Base-by-base conservation (phyloP, 495 filamentous ascomycete species). In the Trichoderma virens region DNA sequence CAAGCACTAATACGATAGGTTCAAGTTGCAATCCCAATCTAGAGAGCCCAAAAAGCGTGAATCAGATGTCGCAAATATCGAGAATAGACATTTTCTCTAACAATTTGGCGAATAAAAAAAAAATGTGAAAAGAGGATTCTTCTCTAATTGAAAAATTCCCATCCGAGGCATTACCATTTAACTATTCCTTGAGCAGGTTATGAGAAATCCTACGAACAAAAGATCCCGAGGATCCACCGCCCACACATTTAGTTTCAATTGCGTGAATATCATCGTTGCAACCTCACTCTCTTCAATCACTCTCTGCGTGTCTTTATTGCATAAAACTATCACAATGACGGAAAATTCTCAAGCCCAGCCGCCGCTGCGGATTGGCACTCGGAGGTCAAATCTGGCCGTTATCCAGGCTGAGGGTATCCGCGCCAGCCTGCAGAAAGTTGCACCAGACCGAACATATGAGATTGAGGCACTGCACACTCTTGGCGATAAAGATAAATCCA, bases 371-470 rank as follows among this genome's bases (percentile, higher is more conserved):
- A 56, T 56, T 6, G 51, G 51, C 51, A 56, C 51, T 2, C 51
- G 51, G 25, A 27, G 51, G 51, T 56, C 51, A 14, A 56, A 30
- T 9, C 51, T 56, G 51, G 51, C 51, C 51, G 51, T 56, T 25
- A 25, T 56, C 4, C 51, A 56, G 25, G 51, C 51, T 5, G 25
- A 56, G 13, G 51, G 51, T 25, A 56, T 56, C 51, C 51, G 51
- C 51, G 51, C 28, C 8, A 56, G 51, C 51, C 13, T 56, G 51
- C 51, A 56, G 25, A 28, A 18, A 4, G 16, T 56, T 4, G 51
- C 51, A 7, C 51, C 51, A 4, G 25, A 28, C 13, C 51, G 25
- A 2, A 13, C 25, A 23, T 56, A 28, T 28, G 51, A 27, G 25
- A 56, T 56, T 56, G 51, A 28, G 25, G 6, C 51, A 11, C 51